Conservation (phyloP, 257 asterid species). For the Solanum chiquidenum region DNA sequence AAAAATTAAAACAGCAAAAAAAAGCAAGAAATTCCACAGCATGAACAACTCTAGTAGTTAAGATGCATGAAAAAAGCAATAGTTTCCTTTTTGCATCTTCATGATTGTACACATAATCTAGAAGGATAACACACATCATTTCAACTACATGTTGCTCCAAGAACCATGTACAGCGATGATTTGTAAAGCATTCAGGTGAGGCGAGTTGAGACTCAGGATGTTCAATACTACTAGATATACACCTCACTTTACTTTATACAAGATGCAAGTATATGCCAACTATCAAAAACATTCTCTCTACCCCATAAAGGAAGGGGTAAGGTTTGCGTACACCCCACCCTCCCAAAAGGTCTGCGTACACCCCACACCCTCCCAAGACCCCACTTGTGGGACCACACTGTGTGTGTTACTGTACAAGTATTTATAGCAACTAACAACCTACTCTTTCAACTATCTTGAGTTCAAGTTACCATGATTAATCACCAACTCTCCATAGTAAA, state of each 20-base stretch:
- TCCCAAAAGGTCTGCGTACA: neutral
- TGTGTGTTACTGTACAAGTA: neutral
- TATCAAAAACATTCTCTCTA: neutral
- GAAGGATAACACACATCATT: neutral
- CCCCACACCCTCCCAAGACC: neutral
- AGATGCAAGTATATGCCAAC: neutral
- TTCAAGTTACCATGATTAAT: neutral
- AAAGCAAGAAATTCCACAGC: neutral
- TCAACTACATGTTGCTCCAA: neutral
- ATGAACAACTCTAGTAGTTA: neutral
- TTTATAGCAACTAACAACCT: neutral
- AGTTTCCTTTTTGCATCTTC: neutral
- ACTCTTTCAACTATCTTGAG: neutral
- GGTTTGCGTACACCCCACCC: neutral
- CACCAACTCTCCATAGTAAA: neutral
- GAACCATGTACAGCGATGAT: neutral
- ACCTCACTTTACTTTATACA: neutral
- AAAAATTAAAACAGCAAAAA: neutral
- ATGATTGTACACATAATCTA: neutral
- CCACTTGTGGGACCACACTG: neutral
- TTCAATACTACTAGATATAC: neutral
- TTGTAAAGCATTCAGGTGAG: neutral
- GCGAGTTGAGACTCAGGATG: neutral
- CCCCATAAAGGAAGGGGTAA: neutral
- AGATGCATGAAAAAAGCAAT: neutral